Evolutionary conservation across 2,329 filamentous ascomycete genomes (phyloP), one percentile per base, ranked within the genome.

Genomic region (Stagonosporopsis vannaccii): DNA sequence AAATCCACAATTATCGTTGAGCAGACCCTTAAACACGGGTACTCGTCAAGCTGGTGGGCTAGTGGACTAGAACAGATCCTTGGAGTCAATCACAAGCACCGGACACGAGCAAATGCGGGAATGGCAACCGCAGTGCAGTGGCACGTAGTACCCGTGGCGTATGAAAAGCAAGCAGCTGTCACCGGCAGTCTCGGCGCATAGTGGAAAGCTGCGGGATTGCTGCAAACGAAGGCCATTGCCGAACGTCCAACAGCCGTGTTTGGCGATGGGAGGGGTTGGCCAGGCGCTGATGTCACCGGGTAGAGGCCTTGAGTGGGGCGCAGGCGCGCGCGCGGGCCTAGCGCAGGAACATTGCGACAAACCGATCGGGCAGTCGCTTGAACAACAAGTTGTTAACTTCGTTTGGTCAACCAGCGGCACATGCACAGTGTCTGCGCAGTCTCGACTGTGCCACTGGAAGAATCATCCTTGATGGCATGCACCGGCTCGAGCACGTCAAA

Each of bases 1-100:
- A 60, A 65, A 52, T 59, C 69, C 69, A 70, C 70, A 68, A 64
- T 70, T 66, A 45, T 59, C 59, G 65, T 65, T 68, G 63, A 60
- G 56, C 56, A 59, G 42, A 54, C 46, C 60, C 58, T 57, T 43
- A 26, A 35, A 56, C 45, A 49, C 63, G 61, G 61, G 36, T 62
- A 61, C 52, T 56, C 48, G 47, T 56, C 53, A 47, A 51, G 28
- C 25, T 56, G 53, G 40, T 51, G 51, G 59, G 36, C 60, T 66
- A 67, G 64, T 54, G 63, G 50, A 57, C 51, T 53, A 59, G 55
- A 58, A 41, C 59, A 54, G 45, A 25, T 39, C 53, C 41, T 30
- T 56, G 48, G 46, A 47, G 15, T 58, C 56, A 55, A 62, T 59
- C 59, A 56, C 53, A 56, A 40, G 32, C 33, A 45, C 50, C 43